Evolutionary conservation across 2,329 filamentous ascomycete genomes (phyloP), one percentile per base, ranked within the genome.

Genomic region (Xylariales sp.): DNA sequence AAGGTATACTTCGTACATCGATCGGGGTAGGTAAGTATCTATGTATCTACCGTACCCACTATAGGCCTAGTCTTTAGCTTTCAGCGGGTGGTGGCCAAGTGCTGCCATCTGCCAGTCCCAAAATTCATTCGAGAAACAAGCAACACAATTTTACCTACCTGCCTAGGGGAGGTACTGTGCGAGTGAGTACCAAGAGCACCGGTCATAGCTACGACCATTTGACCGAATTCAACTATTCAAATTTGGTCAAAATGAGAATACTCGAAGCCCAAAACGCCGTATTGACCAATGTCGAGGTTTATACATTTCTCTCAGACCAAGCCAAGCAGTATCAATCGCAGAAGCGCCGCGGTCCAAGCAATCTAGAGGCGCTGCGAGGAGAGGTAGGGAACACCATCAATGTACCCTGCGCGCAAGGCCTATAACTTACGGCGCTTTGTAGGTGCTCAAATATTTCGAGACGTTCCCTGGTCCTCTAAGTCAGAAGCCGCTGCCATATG

Each of bases 221-320:
- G 12, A 7, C 30, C 36, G 23, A 18, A 30, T 28, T 28, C 16
- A 28, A 1, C 18, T n/a, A 12, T 43, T 23, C 36, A 2, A 16
- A 5, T 14, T 41, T 5, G 18, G 7, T 36, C 48, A 63, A n/a
- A 6, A 90, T 91, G 89, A 90, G 92, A 85, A 87, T 94, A 75
- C 81, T 93, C 73, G 90, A 91, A 75, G 83, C 90, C 3, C 90
- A 93, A 77, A 88, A 88, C 36, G 90, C 90, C 5, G 85, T 90
- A 49, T 83, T 94, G 75, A 88, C 89, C 77, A 93, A 93, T 78
- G 90, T 87, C 71, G 91, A 93, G 82, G 90, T 93, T 70, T 90
- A 89, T 74, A 83, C 85, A 64, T 90, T 92, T 73, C 80, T 93
- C 46, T 80, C 81, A 5, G 85, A 89, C 54, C 86, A 88, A 74